Evolutionary conservation across 2,329 filamentous ascomycete genomes (phyloP).

Genomic region (Colletotrichum lini): DNA sequence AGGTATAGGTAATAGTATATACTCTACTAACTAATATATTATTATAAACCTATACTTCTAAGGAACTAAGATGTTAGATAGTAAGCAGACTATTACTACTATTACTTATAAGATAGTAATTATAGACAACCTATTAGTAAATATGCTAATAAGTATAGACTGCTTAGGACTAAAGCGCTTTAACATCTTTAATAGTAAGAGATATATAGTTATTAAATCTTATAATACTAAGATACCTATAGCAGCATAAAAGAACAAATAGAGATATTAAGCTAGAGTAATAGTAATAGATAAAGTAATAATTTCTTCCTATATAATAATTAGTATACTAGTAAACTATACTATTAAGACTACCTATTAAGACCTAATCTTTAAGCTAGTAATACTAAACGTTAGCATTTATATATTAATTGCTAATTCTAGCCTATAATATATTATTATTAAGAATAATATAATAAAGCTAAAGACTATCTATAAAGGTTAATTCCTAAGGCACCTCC

Average conservation of each 20-base stretch:
- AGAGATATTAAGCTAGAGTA: not conserved
- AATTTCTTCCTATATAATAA: too few relatives aligned
- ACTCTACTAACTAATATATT: not conserved
- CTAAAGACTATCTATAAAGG: too few relatives aligned
- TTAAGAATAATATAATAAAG: too few relatives aligned
- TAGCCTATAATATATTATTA: too few relatives aligned
- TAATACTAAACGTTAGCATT: not conserved
- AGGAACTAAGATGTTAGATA: not conserved
- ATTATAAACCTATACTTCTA: not conserved
- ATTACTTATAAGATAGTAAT: not conserved
- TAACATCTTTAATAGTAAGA: not conserved
- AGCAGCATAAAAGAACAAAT: not conserved
- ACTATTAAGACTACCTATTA: too few relatives aligned
- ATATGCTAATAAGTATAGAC: not conserved
- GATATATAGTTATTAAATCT: not conserved
- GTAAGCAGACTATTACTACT: not conserved
- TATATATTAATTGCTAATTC: not conserved
- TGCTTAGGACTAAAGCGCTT: not conserved
- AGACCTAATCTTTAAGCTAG: too few relatives aligned
- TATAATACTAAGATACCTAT: not conserved
- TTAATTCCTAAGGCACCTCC: not conserved
- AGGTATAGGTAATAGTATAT: too few relatives aligned
- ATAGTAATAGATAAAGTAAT: not conserved
- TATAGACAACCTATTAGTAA: too few relatives aligned
- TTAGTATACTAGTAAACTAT: too few relatives aligned